phyloP scores from a whole-genome alignment of 1,284 basidiomycete species.

The Cutaneotrichosporon spelunceum region DNA sequence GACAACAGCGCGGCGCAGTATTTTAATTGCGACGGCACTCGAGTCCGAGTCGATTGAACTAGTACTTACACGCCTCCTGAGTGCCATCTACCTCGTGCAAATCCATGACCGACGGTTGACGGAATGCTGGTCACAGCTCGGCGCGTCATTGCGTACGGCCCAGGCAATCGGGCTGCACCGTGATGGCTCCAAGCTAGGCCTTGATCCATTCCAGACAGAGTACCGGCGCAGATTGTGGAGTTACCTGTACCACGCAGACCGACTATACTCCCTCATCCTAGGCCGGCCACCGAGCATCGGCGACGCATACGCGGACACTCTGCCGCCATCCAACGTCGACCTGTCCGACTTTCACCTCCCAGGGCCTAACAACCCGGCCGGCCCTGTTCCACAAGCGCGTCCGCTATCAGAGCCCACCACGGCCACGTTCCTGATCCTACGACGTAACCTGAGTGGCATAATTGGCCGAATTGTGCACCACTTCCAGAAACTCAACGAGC shows the following conservation, averaged over 20 bases:
- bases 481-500: slow-evolving; percentile 82
- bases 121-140: slow-evolving; percentile 93
- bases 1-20: slow-evolving; percentile 69
- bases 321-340: slow-evolving; percentile 76
- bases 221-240: slow-evolving; percentile 90
- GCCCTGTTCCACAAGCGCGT: slow-evolving; percentile 37
- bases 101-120: slow-evolving; percentile 52
- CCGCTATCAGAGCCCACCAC: slow-evolving; percentile 63
- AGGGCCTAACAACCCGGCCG: slow-evolving; percentile 28
- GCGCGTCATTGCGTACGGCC: slow-evolving; percentile 86
- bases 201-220: slow-evolving; percentile 69
- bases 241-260: slow-evolving; percentile 87
- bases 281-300: slow-evolving; percentile 73
- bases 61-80: slow-evolving; percentile 82
- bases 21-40: slow-evolving; percentile 82
- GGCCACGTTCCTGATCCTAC: slow-evolving; percentile 82
- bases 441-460: slow-evolving; percentile 75
- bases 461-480: slow-evolving; percentile 92
- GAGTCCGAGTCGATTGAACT: slow-evolving; percentile 86
- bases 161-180: slow-evolving; percentile 90
- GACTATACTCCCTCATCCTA: slow-evolving; percentile 71
- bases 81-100: slow-evolving; percentile 84
- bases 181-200: slow-evolving; percentile 72
- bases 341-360: slow-evolving; percentile 58
- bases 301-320: slow-evolving; percentile 50